Percentiles rank a stretch among this genome's conserved stretches.
These are phyloP conservation scores for Torulaspora delbrueckii DNA, from an alignment of 805 yeast genomes.

Conservation along the genomic window DNA sequence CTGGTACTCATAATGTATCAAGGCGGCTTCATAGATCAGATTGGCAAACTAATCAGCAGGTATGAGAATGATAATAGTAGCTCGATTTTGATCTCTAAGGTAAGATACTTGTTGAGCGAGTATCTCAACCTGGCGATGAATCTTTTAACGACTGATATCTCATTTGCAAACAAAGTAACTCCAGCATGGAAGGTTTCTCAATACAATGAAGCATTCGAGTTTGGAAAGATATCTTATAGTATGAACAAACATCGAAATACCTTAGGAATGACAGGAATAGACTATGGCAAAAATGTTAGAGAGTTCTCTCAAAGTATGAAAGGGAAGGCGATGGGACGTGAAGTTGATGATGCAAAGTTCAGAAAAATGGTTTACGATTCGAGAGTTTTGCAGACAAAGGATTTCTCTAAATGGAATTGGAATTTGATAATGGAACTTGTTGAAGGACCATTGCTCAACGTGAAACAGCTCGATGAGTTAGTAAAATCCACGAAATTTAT, in stretches of 20 bases:
- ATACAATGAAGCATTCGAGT: slow-evolving; percentile 37
- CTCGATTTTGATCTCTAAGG: slow-evolving; percentile 48
- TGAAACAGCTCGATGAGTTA: slow-evolving; percentile 70
- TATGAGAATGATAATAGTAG: slow-evolving; percentile 36
- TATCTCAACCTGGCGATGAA: slow-evolving; percentile 50
- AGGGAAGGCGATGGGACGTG: slow-evolving; percentile 23
- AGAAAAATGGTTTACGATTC: slow-evolving; percentile 62
- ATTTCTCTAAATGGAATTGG: slow-evolving; percentile 87
- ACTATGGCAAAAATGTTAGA: slow-evolving; percentile 23
- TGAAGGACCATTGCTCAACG: slow-evolving; percentile 75
- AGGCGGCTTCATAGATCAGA: slow-evolving; percentile 48
- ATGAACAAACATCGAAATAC: slow-evolving; percentile 39
- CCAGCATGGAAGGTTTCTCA: slow-evolving; percentile 7
- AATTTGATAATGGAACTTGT: slow-evolving; percentile 61
- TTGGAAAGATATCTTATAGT: slow-evolving; percentile 43
- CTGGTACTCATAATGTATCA: slow-evolving; percentile 51
- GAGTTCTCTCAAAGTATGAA: slow-evolving; percentile 23
- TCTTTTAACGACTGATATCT: slow-evolving; percentile 44
- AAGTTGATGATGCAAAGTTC: slow-evolving; percentile 61
- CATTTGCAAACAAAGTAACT: slow-evolving; percentile 9
- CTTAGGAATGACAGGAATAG: slow-evolving; percentile 32
- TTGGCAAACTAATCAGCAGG: slow-evolving; percentile 32
- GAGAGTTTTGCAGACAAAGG: slow-evolving; percentile 71
- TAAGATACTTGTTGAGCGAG: slow-evolving; percentile 61
- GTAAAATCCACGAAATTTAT: slow-evolving; percentile 76